Evolutionary conservation across 345 rosid genomes (phyloP), one percentile per base, ranked within the genome.

Genomic region (Orychophragmus violaceus): DNA sequence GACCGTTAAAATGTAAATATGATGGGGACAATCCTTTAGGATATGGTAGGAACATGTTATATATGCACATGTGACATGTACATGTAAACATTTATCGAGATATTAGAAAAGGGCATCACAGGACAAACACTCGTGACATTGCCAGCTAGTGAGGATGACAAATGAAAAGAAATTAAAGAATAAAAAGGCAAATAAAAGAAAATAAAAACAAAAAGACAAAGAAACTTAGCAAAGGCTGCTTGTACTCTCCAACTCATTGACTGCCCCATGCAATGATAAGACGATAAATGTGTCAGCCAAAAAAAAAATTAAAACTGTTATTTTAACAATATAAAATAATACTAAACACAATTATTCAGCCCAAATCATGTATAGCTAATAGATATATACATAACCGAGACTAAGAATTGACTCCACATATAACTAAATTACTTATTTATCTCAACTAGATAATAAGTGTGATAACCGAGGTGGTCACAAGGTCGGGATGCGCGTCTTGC

Each of bases 281-380:
- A 79, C 74, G 85, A 75, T 74, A 68, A 68, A 46, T 64, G 68
- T 82, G 88, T 74, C 85, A 78, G 85, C 65, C 42, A 81, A 63
- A 69, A 29, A 24, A 60, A 60, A 62, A 35, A 17, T 12, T 8
- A 33, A 27, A 23, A 42, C 42, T 13, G 29, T 66, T 64, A 16
- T 8, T 19, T 37, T 42, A 22, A 25, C 35, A 48, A 4, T 23
- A 24, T 14, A 32, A 48, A 49, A 49, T 35, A 33, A 64, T 37
- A 28, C 53, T 33, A 8, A 21, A 53, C 44, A 35, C 23, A 24
- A 56, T 13, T 24, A 33, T 71, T 54, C 68, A 55, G 54, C 48
- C 22, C 50, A 62, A 30, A 3, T 52, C 22, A 7, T 13, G 50
- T 48, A 27, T 29, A 66, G 59, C 27, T 66, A 66, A 37, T 37